These are phyloP conservation scores for Pseudogymnoascus sp. DNA, from an alignment of 2,329 filamentous ascomycete species.

Conservation along the genomic window DNA sequence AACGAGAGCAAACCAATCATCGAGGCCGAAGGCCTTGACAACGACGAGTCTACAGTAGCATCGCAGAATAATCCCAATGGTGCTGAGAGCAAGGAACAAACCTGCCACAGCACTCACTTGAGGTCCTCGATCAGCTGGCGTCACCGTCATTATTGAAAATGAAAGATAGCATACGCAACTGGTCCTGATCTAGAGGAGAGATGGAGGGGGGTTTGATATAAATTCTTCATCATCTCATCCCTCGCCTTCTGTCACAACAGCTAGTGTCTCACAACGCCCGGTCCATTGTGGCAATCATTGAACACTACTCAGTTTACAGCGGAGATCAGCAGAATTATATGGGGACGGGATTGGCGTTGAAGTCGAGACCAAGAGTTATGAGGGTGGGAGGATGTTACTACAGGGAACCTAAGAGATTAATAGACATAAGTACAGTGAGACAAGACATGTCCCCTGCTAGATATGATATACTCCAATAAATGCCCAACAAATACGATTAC, in stretches of 20 bases:
- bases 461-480: background rate
- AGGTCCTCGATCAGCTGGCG: background rate
- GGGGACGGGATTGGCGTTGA: background rate
- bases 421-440: background rate
- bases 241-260: background rate
- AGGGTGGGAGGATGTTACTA: background rate
- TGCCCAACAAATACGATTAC: background rate
- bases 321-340: background rate
- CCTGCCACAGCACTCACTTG: constrained; percentile 17
- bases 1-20: constrained; percentile 42
- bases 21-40: constrained; percentile 35
- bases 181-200: background rate
- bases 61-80: constrained; percentile 34
- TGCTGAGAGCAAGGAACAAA: constrained; percentile 31
- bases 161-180: background rate
- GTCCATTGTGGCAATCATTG: background rate
- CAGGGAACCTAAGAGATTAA: background rate
- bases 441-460: background rate
- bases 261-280: background rate
- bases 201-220: background rate
- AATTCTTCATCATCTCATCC: background rate
- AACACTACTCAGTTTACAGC: background rate
- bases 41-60: constrained; percentile 39
- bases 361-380: background rate
- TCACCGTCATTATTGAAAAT: background rate